A percentile compares a stretch with the other conserved stretches of the same genome.
Conservation (phyloP, 108 stramenopile species). For the Pseudonitzschia multiseries region DNA sequence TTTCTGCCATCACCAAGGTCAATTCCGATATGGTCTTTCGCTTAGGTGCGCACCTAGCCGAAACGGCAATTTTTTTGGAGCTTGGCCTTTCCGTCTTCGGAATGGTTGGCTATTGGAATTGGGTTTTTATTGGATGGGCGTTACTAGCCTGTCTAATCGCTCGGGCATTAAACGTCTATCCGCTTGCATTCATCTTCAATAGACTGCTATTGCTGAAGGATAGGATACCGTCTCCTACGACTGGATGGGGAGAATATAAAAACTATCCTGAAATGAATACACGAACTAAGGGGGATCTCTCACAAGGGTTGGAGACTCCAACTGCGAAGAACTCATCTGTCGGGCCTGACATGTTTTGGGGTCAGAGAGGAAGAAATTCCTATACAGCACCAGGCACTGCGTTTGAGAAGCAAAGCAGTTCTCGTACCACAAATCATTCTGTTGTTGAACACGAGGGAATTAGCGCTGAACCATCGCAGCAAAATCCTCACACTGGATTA, state of each 20-base stretch:
- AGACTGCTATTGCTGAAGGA: constrained; percentile 23
- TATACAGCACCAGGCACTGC: background rate
- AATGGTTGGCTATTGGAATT: constrained; percentile 37
- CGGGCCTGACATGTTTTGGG: background rate
- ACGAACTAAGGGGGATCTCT: constrained; percentile 1
- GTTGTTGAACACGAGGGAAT: background rate
- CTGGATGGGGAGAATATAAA: background rate
- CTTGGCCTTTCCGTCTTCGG: constrained; percentile 75
- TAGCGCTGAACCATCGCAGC: background rate
- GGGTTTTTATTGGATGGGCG: constrained; percentile 55
- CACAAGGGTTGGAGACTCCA: background rate
- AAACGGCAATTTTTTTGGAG: constrained; percentile 82
- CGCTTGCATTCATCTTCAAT: constrained; percentile 61
- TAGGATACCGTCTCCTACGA: constrained; percentile 9
- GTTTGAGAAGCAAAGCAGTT: background rate
- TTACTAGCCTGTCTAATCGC: constrained; percentile 64
- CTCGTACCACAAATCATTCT: background rate
- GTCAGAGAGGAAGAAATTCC: background rate
- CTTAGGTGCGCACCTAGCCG: constrained; percentile 63
- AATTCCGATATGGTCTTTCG: constrained; percentile 62
- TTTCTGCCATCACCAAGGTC: constrained; percentile 43
- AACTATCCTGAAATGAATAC: background rate
- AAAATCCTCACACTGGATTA: background rate
- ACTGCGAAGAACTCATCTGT: background rate
- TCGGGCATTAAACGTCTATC: constrained; percentile 74